Base-by-base conservation (phyloP, 2,329 filamentous ascomycete genomes). In the Fusarium sp. region DNA sequence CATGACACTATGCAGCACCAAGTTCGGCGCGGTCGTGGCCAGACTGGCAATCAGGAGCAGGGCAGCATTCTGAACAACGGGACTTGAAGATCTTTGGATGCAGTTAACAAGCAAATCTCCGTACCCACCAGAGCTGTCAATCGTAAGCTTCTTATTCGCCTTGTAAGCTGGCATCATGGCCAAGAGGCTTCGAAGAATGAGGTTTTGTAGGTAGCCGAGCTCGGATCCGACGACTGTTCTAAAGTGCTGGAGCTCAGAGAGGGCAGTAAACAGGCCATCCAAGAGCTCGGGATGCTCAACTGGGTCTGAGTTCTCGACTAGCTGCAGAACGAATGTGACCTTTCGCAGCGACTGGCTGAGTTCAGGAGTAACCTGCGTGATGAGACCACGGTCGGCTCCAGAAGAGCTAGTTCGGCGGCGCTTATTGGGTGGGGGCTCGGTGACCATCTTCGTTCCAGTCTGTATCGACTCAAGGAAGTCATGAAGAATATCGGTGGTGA, bases 1-100 rank as follows among this genome's bases (percentile, higher is more conserved):
- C 96, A 99, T 99, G 61, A 99, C 94, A 77, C 95, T 98, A 83
- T 99, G 96, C 65, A 99, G 87, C 7, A 99, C 94, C 54, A 97
- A 86, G 81, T 98, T 95, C 0, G 97, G 96, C 1, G 94, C 94
- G 75, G 95, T 93, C 44, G 92, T 92, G 28, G 96, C 96, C 45
- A 99, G 87, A 64, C 91, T 93, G 30, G 96, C 95, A 66, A 98
- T 94, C 32, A 99, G 87, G 14, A 98, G 89, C 20, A 99, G 87
- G 8, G 96, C 95, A 11, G 93, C 91, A 79, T 97, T 98, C 80
- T 98, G 97, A 12, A 99, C 95, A 73, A 98, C 94, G 2, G 95
- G 95, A 81, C 93, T 98, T 32, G 94, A 91, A 1, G 95, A 97
- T 70, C 94, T 95, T 79, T 97, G 93, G 50, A 99, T 93, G 84